phyloP scores from a whole-genome alignment of 768 basidiomycete species.

The Cyclocybe cylindracea region DNA sequence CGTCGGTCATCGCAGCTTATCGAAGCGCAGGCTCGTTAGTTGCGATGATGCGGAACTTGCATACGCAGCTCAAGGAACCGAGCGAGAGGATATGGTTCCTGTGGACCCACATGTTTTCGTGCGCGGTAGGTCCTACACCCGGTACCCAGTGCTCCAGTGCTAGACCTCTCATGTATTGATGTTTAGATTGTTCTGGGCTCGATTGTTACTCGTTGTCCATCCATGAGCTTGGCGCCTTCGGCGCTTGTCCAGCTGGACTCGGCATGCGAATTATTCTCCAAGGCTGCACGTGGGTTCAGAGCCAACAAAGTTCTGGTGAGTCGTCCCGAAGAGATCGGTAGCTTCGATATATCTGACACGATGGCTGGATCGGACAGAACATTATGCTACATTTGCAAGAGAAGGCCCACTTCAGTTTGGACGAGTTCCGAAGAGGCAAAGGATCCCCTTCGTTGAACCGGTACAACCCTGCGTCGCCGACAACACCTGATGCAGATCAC shows the following conservation, averaged over 20 bases:
- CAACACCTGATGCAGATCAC: slow-evolving; percentile 47
- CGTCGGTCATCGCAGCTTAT: slow-evolving; percentile 74
- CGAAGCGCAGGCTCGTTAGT: slow-evolving; percentile 72
- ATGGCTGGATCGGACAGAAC: slow-evolving; percentile 33
- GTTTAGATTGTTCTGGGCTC: slow-evolving; percentile 68
- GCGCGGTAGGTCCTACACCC: slow-evolving; percentile 46
- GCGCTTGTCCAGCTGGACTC: slow-evolving; percentile 75
- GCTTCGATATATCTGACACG: slow-evolving; percentile 1
- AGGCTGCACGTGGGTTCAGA: slow-evolving; percentile 64
- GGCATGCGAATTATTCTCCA: slow-evolving; percentile 73
- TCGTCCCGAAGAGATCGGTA: slow-evolving; percentile 1
- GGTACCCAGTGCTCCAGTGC: neutral
- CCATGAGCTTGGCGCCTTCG: slow-evolving; percentile 76
- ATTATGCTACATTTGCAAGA: slow-evolving; percentile 66
- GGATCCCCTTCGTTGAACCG: slow-evolving; percentile 40
- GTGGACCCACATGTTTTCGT: slow-evolving; percentile 67
- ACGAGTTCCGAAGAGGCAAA: slow-evolving; percentile 64
- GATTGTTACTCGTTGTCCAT: slow-evolving; percentile 77
- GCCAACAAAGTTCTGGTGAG: slow-evolving; percentile 67
- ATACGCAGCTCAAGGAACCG: slow-evolving; percentile 62
- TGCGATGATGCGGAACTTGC: slow-evolving; percentile 68
- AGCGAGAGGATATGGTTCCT: slow-evolving; percentile 68
- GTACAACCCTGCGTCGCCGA: slow-evolving; percentile 33
- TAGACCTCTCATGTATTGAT: neutral
- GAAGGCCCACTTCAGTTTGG: slow-evolving; percentile 65